A percentile compares a stretch with the other conserved stretches of the same genome.
Evolutionary conservation across 352 stramenopile genomes (phyloP).

Genomic region (Phytophthora sp.): DNA sequence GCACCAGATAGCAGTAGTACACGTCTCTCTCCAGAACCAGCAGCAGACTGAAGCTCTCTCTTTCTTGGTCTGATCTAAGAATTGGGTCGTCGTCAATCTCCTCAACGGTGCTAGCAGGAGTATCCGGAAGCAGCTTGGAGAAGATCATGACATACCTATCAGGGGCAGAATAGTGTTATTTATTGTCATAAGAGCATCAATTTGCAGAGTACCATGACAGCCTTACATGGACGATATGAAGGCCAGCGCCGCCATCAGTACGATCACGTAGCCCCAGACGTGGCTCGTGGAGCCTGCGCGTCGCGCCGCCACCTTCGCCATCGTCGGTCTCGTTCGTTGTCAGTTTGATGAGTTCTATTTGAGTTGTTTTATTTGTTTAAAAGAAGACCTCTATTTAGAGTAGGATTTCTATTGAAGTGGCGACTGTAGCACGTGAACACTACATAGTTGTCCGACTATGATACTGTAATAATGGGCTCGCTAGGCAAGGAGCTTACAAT

Average conservation of each 20-base stretch:
- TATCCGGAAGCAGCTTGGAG: conserved; percentile 32
- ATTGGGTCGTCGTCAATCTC: neutral
- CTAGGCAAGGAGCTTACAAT: neutral
- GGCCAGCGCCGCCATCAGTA: conserved; percentile 47
- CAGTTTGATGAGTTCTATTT: too few species aligned
- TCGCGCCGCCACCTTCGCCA: conserved; percentile 33
- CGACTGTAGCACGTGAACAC: neutral
- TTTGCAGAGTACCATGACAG: neutral
- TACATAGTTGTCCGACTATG: too few species aligned
- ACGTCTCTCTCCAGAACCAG: conserved; percentile 61
- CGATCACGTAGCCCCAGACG: conserved; percentile 84
- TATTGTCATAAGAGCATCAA: neutral
- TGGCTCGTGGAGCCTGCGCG: conserved; percentile 74
- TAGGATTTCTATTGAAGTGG: too few species aligned
- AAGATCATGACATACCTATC: conserved; percentile 78
- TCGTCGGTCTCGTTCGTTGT: neutral
- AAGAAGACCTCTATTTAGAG: too few species aligned
- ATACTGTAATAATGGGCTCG: neutral
- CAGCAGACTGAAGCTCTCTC: conserved; percentile 27
- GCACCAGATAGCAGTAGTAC: conserved; percentile 83
- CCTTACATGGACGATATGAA: conserved; percentile 76
- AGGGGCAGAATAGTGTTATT: neutral
- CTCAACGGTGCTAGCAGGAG: neutral
- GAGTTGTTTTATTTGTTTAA: too few species aligned
- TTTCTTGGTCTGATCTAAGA: conserved; percentile 23